Conservation (phyloP, 768 basidiomycete species). For the Boletus eberwhitei region DNA sequence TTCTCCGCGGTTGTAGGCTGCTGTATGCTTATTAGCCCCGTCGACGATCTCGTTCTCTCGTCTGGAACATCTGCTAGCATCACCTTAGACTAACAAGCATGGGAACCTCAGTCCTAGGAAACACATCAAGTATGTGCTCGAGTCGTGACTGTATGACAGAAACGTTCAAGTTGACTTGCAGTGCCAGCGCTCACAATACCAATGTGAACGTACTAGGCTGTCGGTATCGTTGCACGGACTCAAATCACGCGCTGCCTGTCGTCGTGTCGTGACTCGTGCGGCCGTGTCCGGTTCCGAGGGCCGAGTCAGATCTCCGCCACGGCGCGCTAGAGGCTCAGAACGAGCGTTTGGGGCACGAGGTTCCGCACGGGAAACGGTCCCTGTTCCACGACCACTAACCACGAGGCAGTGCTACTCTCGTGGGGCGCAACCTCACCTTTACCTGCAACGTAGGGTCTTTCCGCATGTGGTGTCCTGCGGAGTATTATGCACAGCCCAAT, state of each 20-base stretch:
- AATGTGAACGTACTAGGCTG: background rate
- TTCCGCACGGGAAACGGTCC: background rate
- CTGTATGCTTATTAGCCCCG: background rate
- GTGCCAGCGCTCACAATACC: background rate
- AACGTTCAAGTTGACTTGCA: background rate
- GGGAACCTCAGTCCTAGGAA: background rate
- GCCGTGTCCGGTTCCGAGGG: slow-evolving; percentile 25
- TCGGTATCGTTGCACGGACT: no score
- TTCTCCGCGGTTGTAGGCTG: slow-evolving; percentile 21
- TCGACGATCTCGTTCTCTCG: slow-evolving; percentile 1
- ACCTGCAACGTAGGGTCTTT: slow-evolving; percentile 20
- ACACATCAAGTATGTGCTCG: background rate
- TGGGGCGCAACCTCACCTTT: slow-evolving; percentile 12
- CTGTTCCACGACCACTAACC: slow-evolving; percentile 2
- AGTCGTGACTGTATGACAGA: background rate
- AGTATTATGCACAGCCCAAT: background rate
- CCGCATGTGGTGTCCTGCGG: background rate
- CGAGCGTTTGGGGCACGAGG: slow-evolving; percentile 7
- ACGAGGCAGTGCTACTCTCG: slow-evolving; percentile 9
- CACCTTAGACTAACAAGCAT: slow-evolving; percentile 6
- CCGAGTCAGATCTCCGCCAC: slow-evolving; percentile 12
- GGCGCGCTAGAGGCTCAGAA: slow-evolving; percentile 1
- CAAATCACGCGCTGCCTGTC: slow-evolving; percentile 1
- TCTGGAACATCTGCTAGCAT: slow-evolving; percentile 3
- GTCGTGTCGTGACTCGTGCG: slow-evolving; percentile 1